These are phyloP conservation scores for Apiotrichum gamsii DNA, from an alignment of 1,284 basidiomycete species.

Conservation along the genomic window DNA sequence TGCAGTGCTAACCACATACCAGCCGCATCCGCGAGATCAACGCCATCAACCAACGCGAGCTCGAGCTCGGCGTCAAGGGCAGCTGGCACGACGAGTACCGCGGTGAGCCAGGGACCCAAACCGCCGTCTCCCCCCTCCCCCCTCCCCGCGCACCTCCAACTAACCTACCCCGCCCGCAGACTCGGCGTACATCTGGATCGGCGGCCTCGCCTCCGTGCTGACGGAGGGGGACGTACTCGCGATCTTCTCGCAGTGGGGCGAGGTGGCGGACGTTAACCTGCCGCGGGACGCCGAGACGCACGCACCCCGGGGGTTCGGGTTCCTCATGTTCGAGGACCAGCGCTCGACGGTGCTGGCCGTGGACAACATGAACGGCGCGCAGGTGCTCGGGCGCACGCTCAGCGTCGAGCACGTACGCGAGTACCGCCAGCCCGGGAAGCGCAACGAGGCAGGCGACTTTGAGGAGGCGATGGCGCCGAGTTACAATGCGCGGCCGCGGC, in stretches of 20 bases:
- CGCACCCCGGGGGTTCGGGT: constrained; percentile 85
- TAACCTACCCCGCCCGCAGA: too few species aligned
- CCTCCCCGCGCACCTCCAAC: too few species aligned
- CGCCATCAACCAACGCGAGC: constrained; percentile 84
- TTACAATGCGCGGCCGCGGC: constrained; percentile 72
- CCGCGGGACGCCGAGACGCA: constrained; percentile 87
- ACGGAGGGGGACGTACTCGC: constrained; percentile 98
- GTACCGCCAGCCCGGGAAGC: constrained; percentile 79
- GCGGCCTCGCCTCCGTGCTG: constrained; percentile 74
- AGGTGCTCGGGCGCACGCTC: constrained; percentile 75
- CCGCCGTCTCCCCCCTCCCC: background rate
- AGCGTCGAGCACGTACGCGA: constrained; percentile 88
- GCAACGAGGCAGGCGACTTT: constrained; percentile 80
- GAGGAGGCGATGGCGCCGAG: constrained; percentile 76
- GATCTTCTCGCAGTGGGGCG: constrained; percentile 96
- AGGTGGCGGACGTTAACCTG: constrained; percentile 89
- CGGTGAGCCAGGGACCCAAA: constrained; percentile 50
- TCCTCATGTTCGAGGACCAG: constrained; percentile 99
- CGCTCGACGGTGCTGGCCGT: constrained; percentile 91
- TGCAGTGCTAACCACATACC: constrained; percentile 10
- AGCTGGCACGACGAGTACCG: constrained; percentile 98
- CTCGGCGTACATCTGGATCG: constrained; percentile 90
- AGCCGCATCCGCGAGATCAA: constrained; percentile 90
- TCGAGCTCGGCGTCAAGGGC: constrained; percentile 69
- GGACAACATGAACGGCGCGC: constrained; percentile 94